Base-by-base conservation (phyloP, 495 filamentous ascomycete genomes). In the Neohortaea acidophila region DNA sequence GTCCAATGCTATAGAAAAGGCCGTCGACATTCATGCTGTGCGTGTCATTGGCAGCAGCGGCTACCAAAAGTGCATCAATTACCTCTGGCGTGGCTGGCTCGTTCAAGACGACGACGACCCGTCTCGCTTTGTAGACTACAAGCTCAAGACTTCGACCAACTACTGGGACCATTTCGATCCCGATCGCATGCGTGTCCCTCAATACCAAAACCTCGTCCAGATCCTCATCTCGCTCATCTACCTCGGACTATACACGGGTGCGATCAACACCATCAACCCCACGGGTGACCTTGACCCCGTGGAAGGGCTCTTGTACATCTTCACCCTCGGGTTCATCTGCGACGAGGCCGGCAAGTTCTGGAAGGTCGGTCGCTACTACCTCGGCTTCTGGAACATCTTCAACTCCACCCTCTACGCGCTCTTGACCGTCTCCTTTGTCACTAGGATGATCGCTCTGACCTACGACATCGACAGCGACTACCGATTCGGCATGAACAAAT, bases 81-180 rank as follows among this genome's bases (percentile, higher is more conserved):
- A 83, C 50, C 76, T 97, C 33, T 97, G 89, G 89, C 72, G 70
- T 40, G 89, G 89, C 27, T 97, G 89, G 89, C 68, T 94, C n/a
- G 72, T 87, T 9, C 89, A 96, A 53, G 81, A 96, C 44, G 81
- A 92, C 39, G 70, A 81, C 27, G 84, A 96, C 49, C 83, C 86
- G 3, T 72, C 75, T 10, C 75, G 71, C 18, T 97, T 96, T 49
- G 69, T 93, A 19, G 73, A 79, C 48, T 97, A 92, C 60, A 69
- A 72, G 50, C 61, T 79, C 12, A 81, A 79, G 50, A 76, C 70
- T 30, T 79, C 85, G 49, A 74, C 72, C 2, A 63, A 62, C 22
- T 91, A 85, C 52, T 73, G 73, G 67, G 60, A 63, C 4, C 89
- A 97, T 55, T 72, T 97, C 43, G 79, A 94, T 48, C 89, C 91